Conservation (phyloP, 148 eudicot species). For the Chenopodium berlandieri region DNA sequence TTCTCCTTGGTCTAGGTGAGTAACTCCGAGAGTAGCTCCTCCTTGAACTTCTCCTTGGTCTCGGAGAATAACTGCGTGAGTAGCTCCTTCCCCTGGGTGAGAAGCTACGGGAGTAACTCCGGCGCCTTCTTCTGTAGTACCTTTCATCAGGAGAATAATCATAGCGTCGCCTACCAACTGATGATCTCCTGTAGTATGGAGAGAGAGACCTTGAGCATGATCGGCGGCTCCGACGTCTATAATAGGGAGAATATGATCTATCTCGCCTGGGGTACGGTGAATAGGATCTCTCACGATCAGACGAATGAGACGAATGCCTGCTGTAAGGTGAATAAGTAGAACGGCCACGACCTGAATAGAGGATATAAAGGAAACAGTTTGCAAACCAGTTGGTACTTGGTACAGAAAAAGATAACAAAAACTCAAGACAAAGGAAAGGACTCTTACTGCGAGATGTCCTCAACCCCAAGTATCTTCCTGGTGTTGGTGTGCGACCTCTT, state of each 20-base stretch:
- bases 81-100: slow-evolving; percentile 19
- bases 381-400: background rate
- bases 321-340: slow-evolving; percentile 49
- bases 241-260: slow-evolving; percentile 51
- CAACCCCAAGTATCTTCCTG: slow-evolving; percentile 86
- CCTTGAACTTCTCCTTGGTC: slow-evolving; percentile 40
- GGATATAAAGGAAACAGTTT: background rate
- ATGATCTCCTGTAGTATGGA: slow-evolving; percentile 49
- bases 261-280: slow-evolving; percentile 46
- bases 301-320: slow-evolving; percentile 56
- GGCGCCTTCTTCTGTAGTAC: slow-evolving; percentile 33
- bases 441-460: slow-evolving; percentile 55
- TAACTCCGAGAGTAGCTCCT: slow-evolving; percentile 45
- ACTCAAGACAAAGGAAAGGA: background rate
- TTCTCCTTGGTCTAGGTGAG: slow-evolving; percentile 42
- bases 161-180: slow-evolving; percentile 37
- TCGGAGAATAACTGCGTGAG: slow-evolving; percentile 47
- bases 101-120: slow-evolving; percentile 30
- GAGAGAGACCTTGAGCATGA: slow-evolving; percentile 34
- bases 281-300: slow-evolving; percentile 61
- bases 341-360: slow-evolving; percentile 45
- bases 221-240: slow-evolving; percentile 21
- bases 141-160: slow-evolving; percentile 24
- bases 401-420: background rate
- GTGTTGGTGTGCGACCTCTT: slow-evolving; percentile 97